phyloP scores from a whole-genome alignment of 208 protist genomes.

The Crithidia bombi region DNA sequence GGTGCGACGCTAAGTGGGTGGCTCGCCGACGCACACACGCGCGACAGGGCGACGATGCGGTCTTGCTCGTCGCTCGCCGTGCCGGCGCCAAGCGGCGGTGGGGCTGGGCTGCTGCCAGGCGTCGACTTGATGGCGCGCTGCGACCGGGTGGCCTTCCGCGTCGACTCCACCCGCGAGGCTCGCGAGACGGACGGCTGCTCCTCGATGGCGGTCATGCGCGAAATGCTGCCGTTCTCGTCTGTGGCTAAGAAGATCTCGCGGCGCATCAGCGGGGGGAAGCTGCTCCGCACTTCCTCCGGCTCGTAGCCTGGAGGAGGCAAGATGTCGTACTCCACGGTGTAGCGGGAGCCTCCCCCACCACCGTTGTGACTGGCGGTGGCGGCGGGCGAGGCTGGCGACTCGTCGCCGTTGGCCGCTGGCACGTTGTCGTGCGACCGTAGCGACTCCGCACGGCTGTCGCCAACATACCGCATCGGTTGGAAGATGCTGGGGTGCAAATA shows the following conservation, averaged over 20 bases:
- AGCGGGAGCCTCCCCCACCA: slow-evolving; percentile 8
- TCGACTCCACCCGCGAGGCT: slow-evolving; percentile 12
- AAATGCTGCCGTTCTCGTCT: slow-evolving; percentile 31
- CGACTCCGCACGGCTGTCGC: slow-evolving; percentile 1
- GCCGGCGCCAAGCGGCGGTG: slow-evolving; percentile 12
- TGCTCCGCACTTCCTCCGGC: background rate
- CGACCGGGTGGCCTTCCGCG: slow-evolving; percentile 11
- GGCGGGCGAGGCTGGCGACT: too few species aligned
- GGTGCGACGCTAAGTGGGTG: slow-evolving; percentile 6
- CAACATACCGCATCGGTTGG: slow-evolving; percentile 59
- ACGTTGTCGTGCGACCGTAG: slow-evolving; percentile 5
- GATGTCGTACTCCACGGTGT: slow-evolving; percentile 20
- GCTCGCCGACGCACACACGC: slow-evolving; percentile 7
- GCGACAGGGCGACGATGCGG: slow-evolving; percentile 18
- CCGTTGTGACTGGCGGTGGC: background rate
- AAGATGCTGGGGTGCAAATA: slow-evolving; percentile 71
- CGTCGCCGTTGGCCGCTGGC: too few species aligned
- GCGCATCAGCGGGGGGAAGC: slow-evolving; percentile 12
- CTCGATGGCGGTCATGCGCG: slow-evolving; percentile 30
- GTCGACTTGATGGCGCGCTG: slow-evolving; percentile 13
- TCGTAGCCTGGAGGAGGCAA: slow-evolving; percentile 26
- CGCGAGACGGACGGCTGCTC: slow-evolving; percentile 17
- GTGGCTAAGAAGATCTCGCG: slow-evolving; percentile 15
- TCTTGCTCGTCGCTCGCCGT: slow-evolving; percentile 12
- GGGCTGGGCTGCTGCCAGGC: background rate